These are phyloP conservation scores for Oryza longistaminata DNA, from an alignment of 176 grass and related monocot species.

Conservation along the genomic window DNA sequence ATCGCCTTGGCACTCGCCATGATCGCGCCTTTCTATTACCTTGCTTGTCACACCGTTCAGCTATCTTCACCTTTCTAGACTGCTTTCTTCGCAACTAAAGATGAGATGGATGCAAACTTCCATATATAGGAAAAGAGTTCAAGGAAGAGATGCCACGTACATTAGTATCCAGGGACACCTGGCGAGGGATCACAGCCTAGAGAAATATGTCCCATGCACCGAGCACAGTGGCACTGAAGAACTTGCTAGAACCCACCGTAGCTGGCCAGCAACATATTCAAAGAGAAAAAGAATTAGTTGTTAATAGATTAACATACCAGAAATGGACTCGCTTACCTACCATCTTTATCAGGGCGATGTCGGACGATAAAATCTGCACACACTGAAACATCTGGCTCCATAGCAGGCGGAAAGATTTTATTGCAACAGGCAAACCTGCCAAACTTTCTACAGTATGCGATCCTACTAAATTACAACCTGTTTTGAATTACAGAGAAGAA, in stretches of 20 bases:
- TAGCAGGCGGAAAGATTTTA: neutral
- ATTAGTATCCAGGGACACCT: constrained; percentile 28
- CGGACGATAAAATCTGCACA: neutral
- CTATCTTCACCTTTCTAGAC: neutral
- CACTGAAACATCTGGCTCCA: constrained; percentile 5
- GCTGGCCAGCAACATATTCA: constrained; percentile 29
- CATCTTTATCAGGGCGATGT: neutral
- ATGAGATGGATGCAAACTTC: neutral
- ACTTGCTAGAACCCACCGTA: constrained; percentile 43
- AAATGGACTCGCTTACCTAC: constrained; percentile 33
- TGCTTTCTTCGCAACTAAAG: neutral
- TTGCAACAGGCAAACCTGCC: neutral
- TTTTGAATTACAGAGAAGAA: neutral
- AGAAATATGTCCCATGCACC: neutral
- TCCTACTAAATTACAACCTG: constrained; percentile 10
- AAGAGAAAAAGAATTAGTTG: neutral
- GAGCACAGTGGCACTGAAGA: constrained; percentile 35
- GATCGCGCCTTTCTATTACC: neutral
- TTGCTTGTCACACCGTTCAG: neutral
- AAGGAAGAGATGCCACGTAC: constrained; percentile 43
- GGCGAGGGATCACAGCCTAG: constrained; percentile 24
- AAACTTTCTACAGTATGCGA: neutral
- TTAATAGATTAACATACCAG: constrained; percentile 9
- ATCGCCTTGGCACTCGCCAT: constrained; percentile 60
- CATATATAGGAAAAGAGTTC: constrained; percentile 14